Conservation (phyloP, 2,329 filamentous ascomycete genomes). For the Tricladium varicosporioides region DNA sequence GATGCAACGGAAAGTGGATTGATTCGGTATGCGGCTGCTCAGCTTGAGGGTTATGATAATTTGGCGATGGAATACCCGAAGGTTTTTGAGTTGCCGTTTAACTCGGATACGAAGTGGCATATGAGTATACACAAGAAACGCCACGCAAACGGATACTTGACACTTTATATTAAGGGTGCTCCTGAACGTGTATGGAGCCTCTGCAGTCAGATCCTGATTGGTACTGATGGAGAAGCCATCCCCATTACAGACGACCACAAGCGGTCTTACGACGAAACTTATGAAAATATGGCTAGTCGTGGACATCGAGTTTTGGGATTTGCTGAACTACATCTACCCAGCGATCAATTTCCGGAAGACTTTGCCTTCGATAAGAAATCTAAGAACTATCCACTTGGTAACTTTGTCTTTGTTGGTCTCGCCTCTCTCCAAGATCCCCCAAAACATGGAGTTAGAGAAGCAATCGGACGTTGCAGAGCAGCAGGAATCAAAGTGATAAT, state of each 20-base stretch:
- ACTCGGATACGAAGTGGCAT: conserved; percentile 52
- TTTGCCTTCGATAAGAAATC: conserved; percentile 52
- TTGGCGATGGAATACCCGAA: conserved; percentile 23
- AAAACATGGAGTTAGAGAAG: conserved; percentile 62
- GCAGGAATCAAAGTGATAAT: conserved; percentile 67
- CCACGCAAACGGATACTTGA: conserved; percentile 19
- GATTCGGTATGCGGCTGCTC: conserved; percentile 14
- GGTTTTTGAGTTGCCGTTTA: conserved; percentile 46
- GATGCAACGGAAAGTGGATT: conserved; percentile 20
- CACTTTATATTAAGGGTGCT: conserved; percentile 72
- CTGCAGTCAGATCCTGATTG: conserved; percentile 26
- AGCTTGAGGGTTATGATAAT: conserved; percentile 11
- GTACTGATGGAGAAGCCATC: conserved; percentile 20
- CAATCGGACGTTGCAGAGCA: conserved; percentile 55
- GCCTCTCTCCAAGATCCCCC: conserved; percentile 59
- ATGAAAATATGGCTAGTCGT: conserved; percentile 35
- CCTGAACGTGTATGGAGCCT: conserved; percentile 49
- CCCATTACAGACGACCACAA: conserved; percentile 20
- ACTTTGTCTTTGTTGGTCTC: conserved; percentile 49
- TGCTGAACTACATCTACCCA: conserved; percentile 44
- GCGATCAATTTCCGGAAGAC: conserved; percentile 40
- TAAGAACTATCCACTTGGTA: conserved; percentile 36
- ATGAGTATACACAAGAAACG: conserved; percentile 34
- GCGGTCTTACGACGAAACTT: conserved; percentile 37
- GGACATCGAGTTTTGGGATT: conserved; percentile 40